phyloP scores from a whole-genome alignment of 2,329 filamentous ascomycete genomes.

The Didymella glomerata region DNA sequence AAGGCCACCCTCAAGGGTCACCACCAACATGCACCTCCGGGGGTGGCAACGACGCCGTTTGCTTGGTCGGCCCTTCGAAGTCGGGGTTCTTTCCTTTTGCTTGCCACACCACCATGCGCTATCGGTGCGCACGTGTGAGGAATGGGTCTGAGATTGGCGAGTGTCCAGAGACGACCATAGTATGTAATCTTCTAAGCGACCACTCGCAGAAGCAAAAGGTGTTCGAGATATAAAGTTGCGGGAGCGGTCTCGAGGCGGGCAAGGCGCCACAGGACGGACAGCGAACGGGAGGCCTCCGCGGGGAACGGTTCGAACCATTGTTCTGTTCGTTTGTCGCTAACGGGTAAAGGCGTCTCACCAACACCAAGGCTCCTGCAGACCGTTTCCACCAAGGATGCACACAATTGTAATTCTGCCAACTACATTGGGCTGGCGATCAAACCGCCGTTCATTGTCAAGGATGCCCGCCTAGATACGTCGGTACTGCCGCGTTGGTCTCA shows the following conservation, averaged over 20 bases:
- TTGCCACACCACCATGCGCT: slow-evolving; percentile 1
- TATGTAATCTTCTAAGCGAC: background rate
- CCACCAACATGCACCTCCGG: slow-evolving; percentile 2
- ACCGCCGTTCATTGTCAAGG: slow-evolving; percentile 1
- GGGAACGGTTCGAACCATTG: slow-evolving; percentile 4
- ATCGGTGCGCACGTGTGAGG: background rate
- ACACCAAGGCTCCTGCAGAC: slow-evolving; percentile 6
- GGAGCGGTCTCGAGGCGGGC: slow-evolving; percentile 1
- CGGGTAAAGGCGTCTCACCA: slow-evolving; percentile 15
- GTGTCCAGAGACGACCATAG: background rate
- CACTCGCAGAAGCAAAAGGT: background rate
- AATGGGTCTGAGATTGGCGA: slow-evolving; percentile 1
- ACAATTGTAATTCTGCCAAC: slow-evolving; percentile 7
- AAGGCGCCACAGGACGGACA: slow-evolving; percentile 1
- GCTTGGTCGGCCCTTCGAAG: slow-evolving; percentile 1
- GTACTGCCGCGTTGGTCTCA: slow-evolving; percentile 4
- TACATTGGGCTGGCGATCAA: slow-evolving; percentile 12
- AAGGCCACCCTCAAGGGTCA: background rate
- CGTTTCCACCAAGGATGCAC: background rate
- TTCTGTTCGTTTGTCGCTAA: slow-evolving; percentile 14
- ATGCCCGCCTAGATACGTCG: slow-evolving; percentile 3
- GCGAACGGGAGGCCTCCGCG: slow-evolving; percentile 7
- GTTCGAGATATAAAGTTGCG: slow-evolving; percentile 5
- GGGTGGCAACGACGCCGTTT: background rate
- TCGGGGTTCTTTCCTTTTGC: slow-evolving; percentile 11